Evolutionary conservation across 352 stramenopile genomes (phyloP).

Genomic region (Globisporangium spiculum): DNA sequence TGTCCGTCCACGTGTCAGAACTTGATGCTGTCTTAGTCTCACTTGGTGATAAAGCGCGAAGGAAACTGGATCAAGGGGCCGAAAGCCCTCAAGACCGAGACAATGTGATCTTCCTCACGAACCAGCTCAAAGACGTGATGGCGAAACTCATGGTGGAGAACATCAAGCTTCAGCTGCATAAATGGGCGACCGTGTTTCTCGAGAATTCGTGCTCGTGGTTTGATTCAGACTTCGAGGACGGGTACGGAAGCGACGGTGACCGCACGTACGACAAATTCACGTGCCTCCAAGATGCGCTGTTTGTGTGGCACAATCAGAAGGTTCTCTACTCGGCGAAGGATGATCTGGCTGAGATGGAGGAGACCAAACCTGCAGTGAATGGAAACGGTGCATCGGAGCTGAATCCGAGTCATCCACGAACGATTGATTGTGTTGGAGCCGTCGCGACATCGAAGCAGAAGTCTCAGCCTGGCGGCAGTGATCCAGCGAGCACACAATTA

Average conservation of each 20-base stretch:
- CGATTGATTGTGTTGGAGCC: neutral
- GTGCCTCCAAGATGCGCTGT: conserved; percentile 72
- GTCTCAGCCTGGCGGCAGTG: neutral
- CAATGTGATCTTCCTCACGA: conserved; percentile 40
- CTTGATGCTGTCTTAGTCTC: conserved; percentile 25
- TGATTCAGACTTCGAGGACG: conserved; percentile 38
- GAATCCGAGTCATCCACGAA: neutral
- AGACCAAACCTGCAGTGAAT: neutral
- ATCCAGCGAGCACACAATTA: neutral
- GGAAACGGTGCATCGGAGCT: neutral
- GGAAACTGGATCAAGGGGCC: conserved; percentile 15
- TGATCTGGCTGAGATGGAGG: conserved; percentile 8
- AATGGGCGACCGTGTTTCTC: conserved; percentile 70
- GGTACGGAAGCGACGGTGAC: conserved; percentile 31
- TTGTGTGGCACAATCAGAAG: conserved; percentile 63
- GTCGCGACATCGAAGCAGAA: neutral
- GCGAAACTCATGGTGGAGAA: conserved; percentile 51
- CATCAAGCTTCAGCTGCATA: conserved; percentile 71
- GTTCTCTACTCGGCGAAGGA: conserved; percentile 66
- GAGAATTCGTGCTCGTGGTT: conserved; percentile 66
- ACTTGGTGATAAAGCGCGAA: conserved; percentile 21
- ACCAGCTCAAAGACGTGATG: conserved; percentile 53
- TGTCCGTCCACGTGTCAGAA: conserved; percentile 25
- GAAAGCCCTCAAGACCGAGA: conserved; percentile 1
- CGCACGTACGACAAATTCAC: conserved; percentile 83